A percentile compares a stretch with the other conserved stretches of the same genome.
Evolutionary conservation across 2,329 filamentous ascomycete genomes (phyloP).

Genomic region (Didymosphaeria variabile): DNA sequence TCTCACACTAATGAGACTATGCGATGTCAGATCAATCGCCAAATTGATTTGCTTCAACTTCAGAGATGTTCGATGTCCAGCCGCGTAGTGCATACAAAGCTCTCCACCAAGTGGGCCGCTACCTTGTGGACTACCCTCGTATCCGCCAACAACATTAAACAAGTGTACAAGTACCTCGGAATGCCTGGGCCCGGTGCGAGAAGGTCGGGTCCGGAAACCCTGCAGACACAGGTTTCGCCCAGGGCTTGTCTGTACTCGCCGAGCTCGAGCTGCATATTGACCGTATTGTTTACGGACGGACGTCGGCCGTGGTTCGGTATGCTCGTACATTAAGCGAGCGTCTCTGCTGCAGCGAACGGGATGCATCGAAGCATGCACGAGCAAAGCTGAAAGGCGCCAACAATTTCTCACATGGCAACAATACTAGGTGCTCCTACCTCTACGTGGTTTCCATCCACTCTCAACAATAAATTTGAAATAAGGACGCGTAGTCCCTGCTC

Average conservation of each 20-base stretch:
- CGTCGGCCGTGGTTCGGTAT: constrained; percentile 2
- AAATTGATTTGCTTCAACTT: background rate
- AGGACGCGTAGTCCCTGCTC: constrained; percentile 32
- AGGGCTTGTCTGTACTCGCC: constrained; percentile 7
- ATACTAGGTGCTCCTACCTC: background rate
- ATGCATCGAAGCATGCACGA: background rate
- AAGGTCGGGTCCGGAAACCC: constrained; percentile 32
- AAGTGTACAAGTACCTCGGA: constrained; percentile 22
- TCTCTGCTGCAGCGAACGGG: background rate
- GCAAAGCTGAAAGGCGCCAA: background rate
- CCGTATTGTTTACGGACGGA: constrained; percentile 1
- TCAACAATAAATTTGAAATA: constrained; percentile 23
- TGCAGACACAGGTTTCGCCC: background rate
- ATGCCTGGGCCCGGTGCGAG: constrained; percentile 16
- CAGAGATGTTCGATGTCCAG: background rate
- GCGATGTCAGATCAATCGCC: background rate
- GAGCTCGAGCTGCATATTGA: background rate
- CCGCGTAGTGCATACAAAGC: background rate
- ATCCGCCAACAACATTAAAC: background rate
- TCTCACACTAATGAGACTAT: background rate
- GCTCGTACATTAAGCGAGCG: background rate
- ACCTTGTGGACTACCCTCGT: background rate
- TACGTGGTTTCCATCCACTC: background rate
- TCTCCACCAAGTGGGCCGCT: background rate
- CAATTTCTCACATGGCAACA: background rate